Conservation (phyloP, 73 alveolate genomes). For the Stentor roeselii region DNA sequence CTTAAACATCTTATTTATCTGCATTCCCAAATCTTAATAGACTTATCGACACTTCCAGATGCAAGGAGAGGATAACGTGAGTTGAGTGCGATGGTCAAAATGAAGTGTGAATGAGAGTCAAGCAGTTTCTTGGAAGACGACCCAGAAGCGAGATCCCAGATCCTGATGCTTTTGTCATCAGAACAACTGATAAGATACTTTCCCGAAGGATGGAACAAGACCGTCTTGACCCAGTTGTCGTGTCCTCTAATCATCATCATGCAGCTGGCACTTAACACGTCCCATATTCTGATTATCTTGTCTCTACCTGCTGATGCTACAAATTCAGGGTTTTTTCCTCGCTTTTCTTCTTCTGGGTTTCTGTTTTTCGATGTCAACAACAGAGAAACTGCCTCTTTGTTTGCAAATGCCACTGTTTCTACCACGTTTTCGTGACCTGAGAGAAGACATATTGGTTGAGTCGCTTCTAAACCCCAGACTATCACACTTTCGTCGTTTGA, state of each 20-base stretch:
- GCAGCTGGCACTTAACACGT: conserved; percentile 63
- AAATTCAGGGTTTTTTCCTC: conserved; percentile 53
- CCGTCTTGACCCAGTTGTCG: conserved; percentile 91
- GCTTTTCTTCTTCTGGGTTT: conserved; percentile 38
- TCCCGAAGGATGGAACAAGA: conserved; percentile 85
- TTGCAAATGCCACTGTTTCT: conserved; percentile 57
- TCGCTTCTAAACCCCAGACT: conserved; percentile 71
- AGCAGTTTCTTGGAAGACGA: too few species aligned
- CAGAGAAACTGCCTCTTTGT: conserved; percentile 34
- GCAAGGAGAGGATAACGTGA: too few species aligned
- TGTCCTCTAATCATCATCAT: conserved; percentile 78
- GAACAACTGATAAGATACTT: too few species aligned
- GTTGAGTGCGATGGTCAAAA: too few species aligned
- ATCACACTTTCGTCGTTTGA: conserved; percentile 76
- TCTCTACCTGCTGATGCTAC: conserved; percentile 84
- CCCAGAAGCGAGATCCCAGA: too few species aligned
- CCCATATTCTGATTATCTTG: conserved; percentile 82
- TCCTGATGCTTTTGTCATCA: too few species aligned
- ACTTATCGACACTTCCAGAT: too few species aligned
- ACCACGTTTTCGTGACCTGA: conserved; percentile 73
- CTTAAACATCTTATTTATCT: too few species aligned
- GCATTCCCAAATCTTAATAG: too few species aligned
- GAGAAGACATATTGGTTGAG: conserved; percentile 41
- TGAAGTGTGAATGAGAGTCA: too few species aligned
- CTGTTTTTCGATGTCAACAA: conserved; percentile 31